Conservation (phyloP, 495 filamentous ascomycete genomes). For the Letharia lupina region DNA sequence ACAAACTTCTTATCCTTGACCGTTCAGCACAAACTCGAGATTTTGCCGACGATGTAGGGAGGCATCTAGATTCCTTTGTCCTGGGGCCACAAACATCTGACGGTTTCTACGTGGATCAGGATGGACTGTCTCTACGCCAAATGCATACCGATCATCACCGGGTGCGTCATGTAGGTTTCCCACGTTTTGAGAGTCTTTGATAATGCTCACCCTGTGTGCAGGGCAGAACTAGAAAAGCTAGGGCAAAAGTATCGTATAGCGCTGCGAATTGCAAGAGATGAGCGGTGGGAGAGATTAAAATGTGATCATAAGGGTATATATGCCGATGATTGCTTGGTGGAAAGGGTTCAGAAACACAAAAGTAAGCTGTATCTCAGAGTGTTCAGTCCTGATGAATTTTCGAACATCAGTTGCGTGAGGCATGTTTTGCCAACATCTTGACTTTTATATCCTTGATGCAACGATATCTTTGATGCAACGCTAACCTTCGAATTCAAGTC, state of each 20-base stretch:
- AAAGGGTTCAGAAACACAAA: conserved; percentile 66
- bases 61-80: neutral
- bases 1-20: conserved; percentile 93
- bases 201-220: neutral
- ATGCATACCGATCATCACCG: conserved; percentile 45
- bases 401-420: neutral
- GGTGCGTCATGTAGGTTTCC: conserved; percentile 34
- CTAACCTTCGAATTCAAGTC: neutral
- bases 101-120: neutral
- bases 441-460: neutral
- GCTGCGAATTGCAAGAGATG: conserved; percentile 82
- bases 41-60: conserved; percentile 78
- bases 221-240: conserved; percentile 81
- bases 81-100: neutral
- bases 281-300: conserved; percentile 71
- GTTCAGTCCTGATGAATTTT: neutral
- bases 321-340: conserved; percentile 94
- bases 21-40: conserved; percentile 79
- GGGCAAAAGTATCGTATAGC: conserved; percentile 85
- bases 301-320: conserved; percentile 88
- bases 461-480: neutral
- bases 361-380: conserved; percentile 18
- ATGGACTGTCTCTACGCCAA: conserved; percentile 48
- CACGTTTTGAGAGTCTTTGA: neutral
- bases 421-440: conserved; percentile 41